Evolutionary conservation across 2,329 filamentous ascomycete species (phyloP), one percentile per base, ranked within the genome.

Genomic region (Aspergillus novofumigatus): DNA sequence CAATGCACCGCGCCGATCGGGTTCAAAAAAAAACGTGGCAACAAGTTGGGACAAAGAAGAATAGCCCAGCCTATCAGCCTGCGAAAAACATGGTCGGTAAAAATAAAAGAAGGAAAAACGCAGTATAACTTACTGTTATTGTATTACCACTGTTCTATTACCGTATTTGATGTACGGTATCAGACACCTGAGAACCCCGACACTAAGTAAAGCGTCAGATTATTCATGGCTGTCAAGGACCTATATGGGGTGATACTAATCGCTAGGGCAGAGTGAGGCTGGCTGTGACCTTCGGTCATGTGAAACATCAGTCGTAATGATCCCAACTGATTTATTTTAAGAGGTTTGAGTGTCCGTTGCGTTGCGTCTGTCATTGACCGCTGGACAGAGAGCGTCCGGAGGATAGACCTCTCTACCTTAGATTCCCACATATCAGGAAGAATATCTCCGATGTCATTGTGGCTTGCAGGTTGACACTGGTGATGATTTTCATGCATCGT

Each of bases 1-100:
- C 63, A 70, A 68, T 68, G 68, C 68, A 69, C 56, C 61, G 59
- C 55, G 61, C 68, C 68, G 68, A 68, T 67, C 66, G 65, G 68
- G 64, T 67, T 65, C 60, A 53, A 55, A 59, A 62, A 65, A 65
- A 69, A 67, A 66, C 66, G 66, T 68, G 66, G 66, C 65, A 65
- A 64, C 49, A 53, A 51, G 23, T 47, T 47, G 50, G 50, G 48
- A 49, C 35, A 56, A 56, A 48, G 14, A 51, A 32, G n/a, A 45
- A 45, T 21, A 45, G 21, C 3, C 21, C 21, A 47, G 23, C 42
- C 42, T 23, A 21, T 47, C 14, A 38, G 32, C 49, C 49, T 17
- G 25, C 23, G 21, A 21, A 4, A 50, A 51, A 49, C 26, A 35
- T 5, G 11, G 32, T 14, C 4, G 32, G 49, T 50, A 57, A 59